Conservation (phyloP, 179 eudicot genomes). For the Beta corolliflora region DNA sequence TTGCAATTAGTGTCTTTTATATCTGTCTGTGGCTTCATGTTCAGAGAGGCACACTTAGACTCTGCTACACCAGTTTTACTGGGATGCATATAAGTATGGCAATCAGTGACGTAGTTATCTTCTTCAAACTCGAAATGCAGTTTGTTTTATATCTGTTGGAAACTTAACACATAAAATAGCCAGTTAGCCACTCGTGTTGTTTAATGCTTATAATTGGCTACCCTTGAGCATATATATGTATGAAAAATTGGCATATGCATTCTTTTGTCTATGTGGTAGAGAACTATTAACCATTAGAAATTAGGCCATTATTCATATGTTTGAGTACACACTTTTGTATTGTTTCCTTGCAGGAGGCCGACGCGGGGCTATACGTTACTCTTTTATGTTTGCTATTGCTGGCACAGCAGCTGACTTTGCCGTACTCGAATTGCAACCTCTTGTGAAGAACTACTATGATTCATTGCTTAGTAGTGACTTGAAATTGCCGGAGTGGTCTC, state of each 20-base stretch:
- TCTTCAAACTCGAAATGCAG: neutral
- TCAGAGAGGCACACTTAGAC: neutral
- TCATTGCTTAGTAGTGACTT: slow-evolving; percentile 39
- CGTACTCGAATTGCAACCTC: slow-evolving; percentile 55
- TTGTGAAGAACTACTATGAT: slow-evolving; percentile 40
- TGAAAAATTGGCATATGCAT: neutral
- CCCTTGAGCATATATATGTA: neutral
- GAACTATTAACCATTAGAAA: neutral
- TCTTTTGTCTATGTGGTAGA: neutral
- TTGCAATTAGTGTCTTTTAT: neutral
- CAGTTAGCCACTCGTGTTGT: neutral
- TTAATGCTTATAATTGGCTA: too few relatives aligned
- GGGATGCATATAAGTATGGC: neutral
- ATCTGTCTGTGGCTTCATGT: neutral
- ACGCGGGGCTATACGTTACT: slow-evolving; percentile 68
- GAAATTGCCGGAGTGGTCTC: slow-evolving; percentile 87
- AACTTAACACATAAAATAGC: neutral
- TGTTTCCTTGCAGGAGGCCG: slow-evolving; percentile 57
- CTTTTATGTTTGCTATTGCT: slow-evolving; percentile 60
- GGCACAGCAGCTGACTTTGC: slow-evolving; percentile 77
- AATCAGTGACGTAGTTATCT: neutral
- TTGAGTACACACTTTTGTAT: neutral
- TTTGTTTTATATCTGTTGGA: neutral
- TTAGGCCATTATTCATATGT: neutral
- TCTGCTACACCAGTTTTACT: neutral